A percentile compares a stretch with the other conserved stretches of the same genome.
phyloP scores from a whole-genome alignment of 768 basidiomycete genomes.

The Cystobasidium ongulense region DNA sequence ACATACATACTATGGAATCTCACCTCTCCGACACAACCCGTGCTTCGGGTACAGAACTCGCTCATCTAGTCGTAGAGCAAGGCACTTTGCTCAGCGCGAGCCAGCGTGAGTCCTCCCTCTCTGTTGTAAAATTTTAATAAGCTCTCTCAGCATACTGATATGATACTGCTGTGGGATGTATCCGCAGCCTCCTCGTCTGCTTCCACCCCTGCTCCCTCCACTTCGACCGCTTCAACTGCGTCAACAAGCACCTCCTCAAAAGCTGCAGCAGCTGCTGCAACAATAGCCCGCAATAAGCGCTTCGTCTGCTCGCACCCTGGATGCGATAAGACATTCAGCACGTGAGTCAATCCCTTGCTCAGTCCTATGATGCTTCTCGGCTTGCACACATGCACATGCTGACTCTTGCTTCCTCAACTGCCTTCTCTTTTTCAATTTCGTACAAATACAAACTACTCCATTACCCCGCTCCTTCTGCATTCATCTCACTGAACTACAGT shows the following conservation, averaged over 20 bases:
- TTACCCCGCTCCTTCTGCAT: too few species aligned
- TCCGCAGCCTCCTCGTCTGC: background rate
- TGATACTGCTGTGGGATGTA: background rate
- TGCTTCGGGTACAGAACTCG: background rate
- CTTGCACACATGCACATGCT: background rate
- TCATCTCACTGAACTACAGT: background rate
- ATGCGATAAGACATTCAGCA: constrained; percentile 11
- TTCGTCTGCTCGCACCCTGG: constrained; percentile 1
- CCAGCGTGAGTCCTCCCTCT: constrained; percentile 1
- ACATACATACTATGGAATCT: background rate
- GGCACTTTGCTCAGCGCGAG: background rate
- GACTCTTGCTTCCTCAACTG: too few species aligned
- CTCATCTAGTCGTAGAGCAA: background rate
- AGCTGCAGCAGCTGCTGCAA: background rate
- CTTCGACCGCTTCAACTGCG: too few species aligned
- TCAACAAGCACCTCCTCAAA: background rate
- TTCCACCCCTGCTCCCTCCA: background rate
- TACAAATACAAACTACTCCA: too few species aligned
- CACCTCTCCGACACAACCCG: background rate
- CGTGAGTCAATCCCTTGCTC: background rate
- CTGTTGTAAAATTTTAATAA: too few species aligned
- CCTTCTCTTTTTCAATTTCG: too few species aligned
- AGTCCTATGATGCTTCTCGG: background rate
- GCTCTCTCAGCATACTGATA: too few species aligned
- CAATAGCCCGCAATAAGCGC: background rate